A percentile compares a stretch with the other conserved stretches of the same genome.
These are phyloP conservation scores for Gossypium herbaceum DNA, from an alignment of 345 rosid species.

Conservation along the genomic window DNA sequence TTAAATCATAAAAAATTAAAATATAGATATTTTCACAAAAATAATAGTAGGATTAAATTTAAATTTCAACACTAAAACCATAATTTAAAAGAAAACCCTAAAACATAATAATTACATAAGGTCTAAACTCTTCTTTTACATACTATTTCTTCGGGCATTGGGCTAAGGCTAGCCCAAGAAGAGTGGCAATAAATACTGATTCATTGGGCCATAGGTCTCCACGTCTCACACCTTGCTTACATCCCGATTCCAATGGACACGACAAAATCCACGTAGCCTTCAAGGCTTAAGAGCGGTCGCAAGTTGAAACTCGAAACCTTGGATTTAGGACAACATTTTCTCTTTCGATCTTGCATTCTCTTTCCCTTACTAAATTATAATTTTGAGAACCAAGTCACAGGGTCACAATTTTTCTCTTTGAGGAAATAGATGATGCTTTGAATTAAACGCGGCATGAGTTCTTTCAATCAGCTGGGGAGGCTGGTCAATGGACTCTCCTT, in stretches of 20 bases:
- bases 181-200: neutral
- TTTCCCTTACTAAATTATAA: neutral
- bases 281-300: neutral
- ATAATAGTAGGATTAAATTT: too few relatives aligned
- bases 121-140: neutral
- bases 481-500: conserved; percentile 63
- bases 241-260: conserved; percentile 18
- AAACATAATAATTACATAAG: neutral
- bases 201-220: neutral
- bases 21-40: too few relatives aligned
- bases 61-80: too few relatives aligned
- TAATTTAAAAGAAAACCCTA: neutral
- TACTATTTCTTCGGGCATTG: neutral
- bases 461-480: conserved; percentile 56
- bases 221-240: neutral
- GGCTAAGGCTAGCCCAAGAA: neutral
- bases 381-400: neutral
- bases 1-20: neutral
- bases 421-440: neutral
- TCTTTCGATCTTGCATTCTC: neutral
- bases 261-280: conserved; percentile 20
- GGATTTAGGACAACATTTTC: neutral
- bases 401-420: neutral
- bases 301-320: neutral
- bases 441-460: conserved; percentile 32